Evolutionary conservation across 129 eudicot species (phyloP).

Genomic region (Lactuca saligna): DNA sequence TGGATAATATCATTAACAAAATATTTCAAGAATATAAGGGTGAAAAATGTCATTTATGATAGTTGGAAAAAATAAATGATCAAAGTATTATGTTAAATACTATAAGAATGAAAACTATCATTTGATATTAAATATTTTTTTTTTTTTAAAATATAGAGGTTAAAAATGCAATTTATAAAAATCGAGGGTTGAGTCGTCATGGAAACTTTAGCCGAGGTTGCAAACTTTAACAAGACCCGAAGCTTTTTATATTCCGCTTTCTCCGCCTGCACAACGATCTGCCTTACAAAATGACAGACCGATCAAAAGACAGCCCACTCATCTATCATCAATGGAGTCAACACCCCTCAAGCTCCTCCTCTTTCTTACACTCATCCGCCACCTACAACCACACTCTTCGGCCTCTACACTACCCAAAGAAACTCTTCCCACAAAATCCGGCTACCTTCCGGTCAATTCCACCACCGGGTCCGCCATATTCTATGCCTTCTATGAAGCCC

Average conservation of each 20-base stretch:
- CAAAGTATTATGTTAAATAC: too few species aligned
- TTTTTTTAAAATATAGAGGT: too few species aligned
- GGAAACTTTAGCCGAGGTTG: too few species aligned
- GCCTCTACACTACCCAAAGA: constrained; percentile 45
- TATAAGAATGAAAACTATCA: too few species aligned
- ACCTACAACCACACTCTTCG: constrained; percentile 16
- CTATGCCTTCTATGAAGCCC: constrained; percentile 52
- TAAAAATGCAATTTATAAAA: too few species aligned
- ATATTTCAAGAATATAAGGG: too few species aligned
- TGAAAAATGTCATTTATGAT: too few species aligned
- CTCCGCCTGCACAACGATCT: not conserved
- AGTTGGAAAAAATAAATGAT: too few species aligned
- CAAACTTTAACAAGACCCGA: not conserved
- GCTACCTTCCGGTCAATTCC: constrained; percentile 60
- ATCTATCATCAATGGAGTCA: constrained; percentile 37
- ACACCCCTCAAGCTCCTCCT: constrained; percentile 39
- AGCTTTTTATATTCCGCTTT: not conserved
- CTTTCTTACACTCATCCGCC: constrained; percentile 34
- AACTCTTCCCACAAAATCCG: constrained; percentile 64
- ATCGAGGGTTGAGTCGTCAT: too few species aligned
- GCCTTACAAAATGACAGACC: constrained; percentile 15
- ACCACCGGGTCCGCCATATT: constrained; percentile 63
- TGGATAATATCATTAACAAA: too few species aligned
- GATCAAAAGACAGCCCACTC: not conserved
- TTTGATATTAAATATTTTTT: too few species aligned